Evolutionary conservation across 2,329 filamentous ascomycete genomes (phyloP).

Genomic region (Botrytis sinoallii): DNA sequence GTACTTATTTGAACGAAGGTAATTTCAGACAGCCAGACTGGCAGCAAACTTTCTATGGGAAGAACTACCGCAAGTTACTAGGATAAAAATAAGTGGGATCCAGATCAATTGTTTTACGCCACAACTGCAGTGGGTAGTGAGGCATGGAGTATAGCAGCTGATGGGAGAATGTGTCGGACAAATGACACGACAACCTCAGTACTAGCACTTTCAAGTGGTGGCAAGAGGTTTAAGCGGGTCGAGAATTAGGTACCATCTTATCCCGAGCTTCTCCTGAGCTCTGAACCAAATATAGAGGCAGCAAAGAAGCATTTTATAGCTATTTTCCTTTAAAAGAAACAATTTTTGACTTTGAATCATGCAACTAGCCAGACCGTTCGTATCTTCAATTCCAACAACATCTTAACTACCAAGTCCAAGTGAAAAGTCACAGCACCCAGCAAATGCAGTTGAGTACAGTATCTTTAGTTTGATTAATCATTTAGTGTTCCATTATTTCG

Average conservation of each 20-base stretch:
- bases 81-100: constrained; percentile 52
- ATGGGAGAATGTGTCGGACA: constrained; percentile 43
- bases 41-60: constrained; percentile 46
- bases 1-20: constrained; percentile 52
- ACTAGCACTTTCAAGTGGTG: background rate
- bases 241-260: too few species aligned
- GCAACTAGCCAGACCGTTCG: background rate
- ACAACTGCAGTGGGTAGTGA: constrained; percentile 51
- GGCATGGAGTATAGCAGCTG: constrained; percentile 43
- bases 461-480: background rate
- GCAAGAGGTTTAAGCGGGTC: background rate
- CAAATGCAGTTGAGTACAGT: background rate
- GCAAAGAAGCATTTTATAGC: background rate
- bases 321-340: background rate
- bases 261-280: too few species aligned
- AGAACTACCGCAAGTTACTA: constrained; percentile 44
- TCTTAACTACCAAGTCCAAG: background rate
- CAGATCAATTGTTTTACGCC: constrained; percentile 46
- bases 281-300: fast-evolving
- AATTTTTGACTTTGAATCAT: background rate
- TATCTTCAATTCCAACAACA: background rate
- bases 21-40: constrained; percentile 46
- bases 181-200: background rate
- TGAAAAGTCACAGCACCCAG: fast-evolving
- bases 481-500: background rate